These are phyloP conservation scores for Fusarium sarcochroum DNA, from an alignment of 2,329 filamentous ascomycete species.

Conservation along the genomic window DNA sequence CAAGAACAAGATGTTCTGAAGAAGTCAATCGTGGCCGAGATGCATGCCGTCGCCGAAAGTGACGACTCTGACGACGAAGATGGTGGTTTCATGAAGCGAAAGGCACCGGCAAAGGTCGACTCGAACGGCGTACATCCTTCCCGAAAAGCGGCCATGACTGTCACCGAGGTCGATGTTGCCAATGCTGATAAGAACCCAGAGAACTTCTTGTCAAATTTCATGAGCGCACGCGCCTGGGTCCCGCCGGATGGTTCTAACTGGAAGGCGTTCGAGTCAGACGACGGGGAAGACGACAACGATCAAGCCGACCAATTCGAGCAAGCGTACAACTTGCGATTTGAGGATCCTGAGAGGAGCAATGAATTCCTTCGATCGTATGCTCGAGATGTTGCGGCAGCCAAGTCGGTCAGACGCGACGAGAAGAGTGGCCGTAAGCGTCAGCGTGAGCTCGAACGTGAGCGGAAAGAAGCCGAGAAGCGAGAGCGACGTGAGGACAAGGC, in stretches of 20 bases:
- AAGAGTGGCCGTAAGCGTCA: constrained; percentile 81
- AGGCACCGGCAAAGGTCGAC: constrained; percentile 64
- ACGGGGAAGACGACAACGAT: constrained; percentile 80
- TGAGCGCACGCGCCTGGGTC: constrained; percentile 92
- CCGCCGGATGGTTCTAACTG: constrained; percentile 76
- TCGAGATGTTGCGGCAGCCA: constrained; percentile 84
- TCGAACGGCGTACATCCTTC: constrained; percentile 70
- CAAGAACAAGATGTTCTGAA: constrained; percentile 92
- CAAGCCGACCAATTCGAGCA: constrained; percentile 90
- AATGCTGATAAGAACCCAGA: constrained; percentile 91
- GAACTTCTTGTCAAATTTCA: constrained; percentile 93
- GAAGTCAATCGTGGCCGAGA: constrained; percentile 81
- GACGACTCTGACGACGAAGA: constrained; percentile 69
- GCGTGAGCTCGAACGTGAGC: constrained; percentile 82
- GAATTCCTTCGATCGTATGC: constrained; percentile 90
- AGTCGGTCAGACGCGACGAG: constrained; percentile 89
- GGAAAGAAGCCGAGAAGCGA: constrained; percentile 83
- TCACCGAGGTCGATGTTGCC: constrained; percentile 75
- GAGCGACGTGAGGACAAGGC: constrained; percentile 85
- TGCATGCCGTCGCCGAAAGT: constrained; percentile 74
- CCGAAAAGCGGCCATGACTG: constrained; percentile 61
- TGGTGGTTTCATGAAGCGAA: constrained; percentile 81
- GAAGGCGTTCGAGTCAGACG: constrained; percentile 91
- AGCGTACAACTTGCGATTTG: constrained; percentile 96
- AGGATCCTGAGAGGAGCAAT: constrained; percentile 90